Percentiles rank a stretch among this genome's conserved stretches.
Conservation (phyloP, 202 grass and related monocot species). For the Saccharum hybrid region DNA sequence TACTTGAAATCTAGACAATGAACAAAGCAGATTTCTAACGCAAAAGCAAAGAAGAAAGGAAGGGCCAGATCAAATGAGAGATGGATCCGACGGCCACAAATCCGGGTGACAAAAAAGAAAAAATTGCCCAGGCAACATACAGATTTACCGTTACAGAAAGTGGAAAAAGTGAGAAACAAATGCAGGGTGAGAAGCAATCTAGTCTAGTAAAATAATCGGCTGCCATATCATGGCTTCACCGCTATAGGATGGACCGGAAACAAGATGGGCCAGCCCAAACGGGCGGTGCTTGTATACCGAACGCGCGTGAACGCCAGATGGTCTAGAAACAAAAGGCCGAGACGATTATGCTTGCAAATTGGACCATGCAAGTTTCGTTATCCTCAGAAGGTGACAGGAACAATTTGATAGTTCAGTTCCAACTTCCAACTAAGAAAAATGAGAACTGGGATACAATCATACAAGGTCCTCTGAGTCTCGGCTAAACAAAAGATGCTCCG, state of each 20-base stretch:
- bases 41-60: too few species aligned
- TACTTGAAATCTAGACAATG: too few species aligned
- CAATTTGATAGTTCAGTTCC: conserved; percentile 5
- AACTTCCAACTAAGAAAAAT: background rate
- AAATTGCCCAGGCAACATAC: too few species aligned
- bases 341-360: background rate
- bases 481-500: conserved; percentile 6
- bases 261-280: background rate
- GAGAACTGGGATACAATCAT: background rate
- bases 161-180: background rate
- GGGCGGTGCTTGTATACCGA: background rate
- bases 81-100: too few species aligned
- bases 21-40: too few species aligned
- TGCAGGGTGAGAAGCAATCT: background rate
- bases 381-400: background rate
- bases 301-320: background rate
- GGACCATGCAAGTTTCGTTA: background rate
- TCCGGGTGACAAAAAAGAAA: too few species aligned
- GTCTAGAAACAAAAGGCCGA: background rate
- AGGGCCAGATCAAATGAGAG: too few species aligned
- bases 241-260: too few species aligned
- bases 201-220: background rate
- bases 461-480: background rate
- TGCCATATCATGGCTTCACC: too few species aligned
- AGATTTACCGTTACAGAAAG: too few species aligned